These are phyloP conservation scores for Lactarius vividus DNA, from an alignment of 768 basidiomycete genomes.

Conservation along the genomic window DNA sequence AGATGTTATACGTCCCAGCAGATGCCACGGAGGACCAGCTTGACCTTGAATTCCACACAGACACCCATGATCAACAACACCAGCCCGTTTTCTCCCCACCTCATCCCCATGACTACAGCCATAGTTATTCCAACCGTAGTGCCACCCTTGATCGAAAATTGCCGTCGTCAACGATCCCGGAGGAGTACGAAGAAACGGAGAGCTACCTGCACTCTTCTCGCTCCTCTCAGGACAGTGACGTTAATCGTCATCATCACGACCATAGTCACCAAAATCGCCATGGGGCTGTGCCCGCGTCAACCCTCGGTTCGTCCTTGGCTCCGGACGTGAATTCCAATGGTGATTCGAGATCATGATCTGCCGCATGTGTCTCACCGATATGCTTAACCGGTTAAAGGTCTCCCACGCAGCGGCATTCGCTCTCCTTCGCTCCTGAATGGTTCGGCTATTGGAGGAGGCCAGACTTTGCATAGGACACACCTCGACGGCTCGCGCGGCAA, in stretches of 20 bases:
- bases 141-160: constrained; percentile 14
- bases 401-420: constrained; percentile 14
- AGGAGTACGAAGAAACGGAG: constrained; percentile 24
- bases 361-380: constrained; percentile 19
- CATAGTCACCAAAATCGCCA: constrained; percentile 24
- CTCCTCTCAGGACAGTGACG: constrained; percentile 20
- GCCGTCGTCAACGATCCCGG: constrained; percentile 23
- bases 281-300: constrained; percentile 7
- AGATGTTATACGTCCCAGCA: constrained; percentile 72
- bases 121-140: constrained; percentile 27
- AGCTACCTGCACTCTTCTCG: constrained; percentile 20
- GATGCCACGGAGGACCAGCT: constrained; percentile 52
- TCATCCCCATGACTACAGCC: constrained; percentile 24
- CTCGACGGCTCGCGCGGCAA: constrained; percentile 3
- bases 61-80: constrained; percentile 29
- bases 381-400: constrained; percentile 25
- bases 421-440: constrained; percentile 14
- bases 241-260: constrained; percentile 13
- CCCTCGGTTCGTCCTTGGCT: constrained; percentile 8
- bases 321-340: constrained; percentile 24
- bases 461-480: neutral
- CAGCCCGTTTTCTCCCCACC: constrained; percentile 28
- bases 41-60: constrained; percentile 33
- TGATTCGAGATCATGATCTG: constrained; percentile 27
- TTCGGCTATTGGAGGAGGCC: constrained; percentile 2